Conservation (phyloP, 2,329 filamentous ascomycete genomes). For the Sodiomyces alkalinus region DNA sequence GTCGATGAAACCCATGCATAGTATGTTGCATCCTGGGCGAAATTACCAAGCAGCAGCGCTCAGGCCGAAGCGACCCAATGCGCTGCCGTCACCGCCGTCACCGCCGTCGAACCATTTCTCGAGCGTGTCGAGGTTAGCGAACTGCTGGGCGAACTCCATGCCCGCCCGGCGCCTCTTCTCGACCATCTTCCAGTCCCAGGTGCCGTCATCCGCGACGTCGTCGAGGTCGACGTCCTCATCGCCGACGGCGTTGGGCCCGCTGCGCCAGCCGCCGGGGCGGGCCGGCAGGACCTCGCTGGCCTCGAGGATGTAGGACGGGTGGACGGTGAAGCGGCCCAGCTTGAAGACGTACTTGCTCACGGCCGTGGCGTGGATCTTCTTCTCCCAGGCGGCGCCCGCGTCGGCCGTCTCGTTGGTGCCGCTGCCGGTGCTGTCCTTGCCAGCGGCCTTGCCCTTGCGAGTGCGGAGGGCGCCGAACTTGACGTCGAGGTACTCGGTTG, state of each 20-base stretch:
- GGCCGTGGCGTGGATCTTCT: slow-evolving; percentile 54
- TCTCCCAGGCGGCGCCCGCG: slow-evolving; percentile 45
- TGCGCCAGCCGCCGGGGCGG: slow-evolving; percentile 50
- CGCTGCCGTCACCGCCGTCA: slow-evolving; percentile 31
- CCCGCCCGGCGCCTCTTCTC: slow-evolving; percentile 40
- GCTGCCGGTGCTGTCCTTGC: slow-evolving; percentile 23
- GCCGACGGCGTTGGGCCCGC: slow-evolving; percentile 26
- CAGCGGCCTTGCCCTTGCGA: slow-evolving; percentile 6
- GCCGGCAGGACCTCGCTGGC: slow-evolving; percentile 60
- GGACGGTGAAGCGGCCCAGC: slow-evolving; percentile 66
- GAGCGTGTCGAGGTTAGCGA: slow-evolving; percentile 40
- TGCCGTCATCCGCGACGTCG: slow-evolving; percentile 17
- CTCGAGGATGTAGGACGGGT: slow-evolving; percentile 61
- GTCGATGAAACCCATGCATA: not conserved
- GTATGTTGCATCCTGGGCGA: not conserved
- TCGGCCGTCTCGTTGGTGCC: too few species aligned
- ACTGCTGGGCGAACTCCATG: slow-evolving; percentile 37
- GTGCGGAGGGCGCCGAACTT: slow-evolving; percentile 22
- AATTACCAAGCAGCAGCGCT: slow-evolving; percentile 10
- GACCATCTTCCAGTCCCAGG: slow-evolving; percentile 43
- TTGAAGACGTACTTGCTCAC: slow-evolving; percentile 75
- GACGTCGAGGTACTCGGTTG: slow-evolving; percentile 35
- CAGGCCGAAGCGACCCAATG: slow-evolving; percentile 32
- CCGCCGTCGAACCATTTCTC: slow-evolving; percentile 38
- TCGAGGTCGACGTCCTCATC: slow-evolving; percentile 21